phyloP scores from a whole-genome alignment of 805 yeast genomes.

The Wickerhamomyces strasburgensis region DNA sequence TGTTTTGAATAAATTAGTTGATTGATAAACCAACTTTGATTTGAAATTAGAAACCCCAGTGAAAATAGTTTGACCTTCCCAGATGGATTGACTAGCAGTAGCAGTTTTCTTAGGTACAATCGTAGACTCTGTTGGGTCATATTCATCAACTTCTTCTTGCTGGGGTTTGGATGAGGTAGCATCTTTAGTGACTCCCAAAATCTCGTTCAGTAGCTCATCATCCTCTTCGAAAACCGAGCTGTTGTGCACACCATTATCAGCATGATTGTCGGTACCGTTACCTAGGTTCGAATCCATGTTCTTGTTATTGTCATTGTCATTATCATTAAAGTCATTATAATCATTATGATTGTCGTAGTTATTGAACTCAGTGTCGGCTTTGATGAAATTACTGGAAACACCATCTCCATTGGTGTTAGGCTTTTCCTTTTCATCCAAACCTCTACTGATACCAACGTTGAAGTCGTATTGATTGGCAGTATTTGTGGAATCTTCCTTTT shows the following conservation, averaged over 20 bases:
- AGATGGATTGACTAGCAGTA: too few species aligned
- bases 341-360: slow-evolving; percentile 4
- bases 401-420: not conserved
- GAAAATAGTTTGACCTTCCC: slow-evolving; percentile 46
- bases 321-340: slow-evolving; percentile 10
- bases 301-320: slow-evolving; percentile 20
- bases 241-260: slow-evolving; percentile 17
- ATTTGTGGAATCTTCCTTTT: slow-evolving; percentile 33
- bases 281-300: slow-evolving; percentile 15
- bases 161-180: slow-evolving; percentile 19
- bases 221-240: slow-evolving; percentile 23
- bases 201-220: slow-evolving; percentile 32
- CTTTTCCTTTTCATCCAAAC: not conserved
- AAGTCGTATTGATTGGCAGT: slow-evolving; percentile 23
- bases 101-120: too few species aligned
- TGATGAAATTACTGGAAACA: not conserved
- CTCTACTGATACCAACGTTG: slow-evolving; percentile 26
- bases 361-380: not conserved
- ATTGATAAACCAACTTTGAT: slow-evolving; percentile 25
- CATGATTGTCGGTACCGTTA: slow-evolving; percentile 25
- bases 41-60: slow-evolving; percentile 44
- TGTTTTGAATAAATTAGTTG: slow-evolving; percentile 26
- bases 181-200: slow-evolving; percentile 19
- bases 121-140: slow-evolving; percentile 17
- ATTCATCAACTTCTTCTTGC: slow-evolving; percentile 13